A percentile compares a stretch with the other conserved stretches of the same genome.
These are phyloP conservation scores for Capsicum chinense DNA, from an alignment of 257 asterid species.

Conservation along the genomic window DNA sequence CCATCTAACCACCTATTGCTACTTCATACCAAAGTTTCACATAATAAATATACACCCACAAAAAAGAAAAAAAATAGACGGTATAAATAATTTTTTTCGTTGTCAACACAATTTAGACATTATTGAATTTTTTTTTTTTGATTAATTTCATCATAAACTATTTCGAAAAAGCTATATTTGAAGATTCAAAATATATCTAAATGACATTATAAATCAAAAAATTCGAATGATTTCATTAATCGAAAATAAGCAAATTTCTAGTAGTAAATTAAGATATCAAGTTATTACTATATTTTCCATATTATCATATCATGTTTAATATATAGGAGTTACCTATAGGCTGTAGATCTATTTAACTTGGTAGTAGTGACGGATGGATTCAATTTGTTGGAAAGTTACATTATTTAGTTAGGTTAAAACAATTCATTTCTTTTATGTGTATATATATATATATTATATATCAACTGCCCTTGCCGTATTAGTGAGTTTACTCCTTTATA, in stretches of 20 bases:
- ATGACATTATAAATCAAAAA: accelerated
- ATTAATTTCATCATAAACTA: no score
- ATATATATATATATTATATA: neutral
- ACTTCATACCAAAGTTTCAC: constrained; percentile 32
- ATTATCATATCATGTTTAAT: neutral
- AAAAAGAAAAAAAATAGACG: accelerated
- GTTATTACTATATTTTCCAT: neutral
- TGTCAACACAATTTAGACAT: no score
- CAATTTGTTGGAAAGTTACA: neutral
- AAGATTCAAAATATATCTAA: neutral
- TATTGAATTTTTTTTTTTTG: no score
- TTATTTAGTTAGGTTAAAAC: neutral
- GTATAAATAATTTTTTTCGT: neutral
- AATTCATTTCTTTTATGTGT: neutral
- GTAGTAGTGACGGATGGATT: neutral
- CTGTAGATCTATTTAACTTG: neutral
- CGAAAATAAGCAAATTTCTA: neutral
- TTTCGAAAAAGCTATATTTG: neutral
- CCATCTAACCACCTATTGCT: constrained; percentile 37
- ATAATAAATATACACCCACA: neutral
- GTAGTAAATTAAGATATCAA: neutral
- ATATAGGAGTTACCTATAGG: neutral
- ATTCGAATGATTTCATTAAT: neutral
- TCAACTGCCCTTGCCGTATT: neutral
- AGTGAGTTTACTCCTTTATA: neutral